Evolutionary conservation across 2,329 filamentous ascomycete genomes (phyloP), one percentile per base, ranked within the genome.

Genomic region (Talaromyces atroroseus): DNA sequence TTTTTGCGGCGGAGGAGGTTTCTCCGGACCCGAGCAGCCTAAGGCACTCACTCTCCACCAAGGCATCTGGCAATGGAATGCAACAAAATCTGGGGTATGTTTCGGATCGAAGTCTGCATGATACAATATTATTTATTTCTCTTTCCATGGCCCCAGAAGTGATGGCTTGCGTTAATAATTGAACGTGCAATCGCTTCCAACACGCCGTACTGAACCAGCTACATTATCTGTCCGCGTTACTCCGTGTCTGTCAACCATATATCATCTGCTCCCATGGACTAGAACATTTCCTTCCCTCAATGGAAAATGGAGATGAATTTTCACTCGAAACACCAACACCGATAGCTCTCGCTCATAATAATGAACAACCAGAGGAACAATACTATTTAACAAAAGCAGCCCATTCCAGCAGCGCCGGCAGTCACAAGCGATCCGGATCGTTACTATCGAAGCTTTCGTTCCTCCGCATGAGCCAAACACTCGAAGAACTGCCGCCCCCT

Each of bases 381-480:
- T 40, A 42, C 18, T 38, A 42, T 14, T 12, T 60, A 57, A 56
- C 66, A 40, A 65, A 63, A 56, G 66, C 68, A 52, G 49, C 65
- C 44, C 71, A 67, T 56, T 68, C 70, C 14, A 64, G 65, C 63
- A 68, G 61, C 65, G 59, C 69, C 66, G 58, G 52, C 62, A n/a
- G n/a, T n/a, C 63, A 58, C 61, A 60, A 57, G 66, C 77, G 82
- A 51, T 87, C 84, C 24, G 83, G 83, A 34, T 82, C 83, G 58
- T 76, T 92, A 45, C 75, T 92, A 29, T 86, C 86, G 42, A 83
- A 81, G 61, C 77, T 92, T 53, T 83, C 86, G 42, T 90, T 92
- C 68, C 74, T 92, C 60, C 82, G 85, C 48, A 71, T 70, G 65
- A 71, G 60, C 52, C 68, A 70, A 54, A 74, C 55, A 71, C 71